Base-by-base conservation (phyloP, 176 grass and related monocot genomes). In the Phoenix dactylifera region DNA sequence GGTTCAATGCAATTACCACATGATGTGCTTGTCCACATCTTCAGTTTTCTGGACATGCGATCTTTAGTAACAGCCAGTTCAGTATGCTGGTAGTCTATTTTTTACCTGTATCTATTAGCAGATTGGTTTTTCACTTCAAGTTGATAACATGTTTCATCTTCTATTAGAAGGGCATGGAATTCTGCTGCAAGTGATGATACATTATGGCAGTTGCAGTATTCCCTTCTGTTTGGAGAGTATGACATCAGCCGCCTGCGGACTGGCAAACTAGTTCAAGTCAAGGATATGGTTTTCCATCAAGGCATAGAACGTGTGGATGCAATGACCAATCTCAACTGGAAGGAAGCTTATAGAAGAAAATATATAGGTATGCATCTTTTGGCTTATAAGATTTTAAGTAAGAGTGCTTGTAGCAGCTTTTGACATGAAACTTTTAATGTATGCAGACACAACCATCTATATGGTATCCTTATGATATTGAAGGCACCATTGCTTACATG, bases 151-250 rank as follows among this genome's bases (percentile, higher is more conserved):
- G 26, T 5, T 68, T 51, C 32, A 48, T 67, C 35, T 52, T 62
- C 22, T 74, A 55, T 48, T 65, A 28, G 71, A 90, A 96, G 87
- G 77, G 32, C 87, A 59, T 96, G 92, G 92, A 96, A 90, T 79
- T 77, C 72, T 55, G 87, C 87, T 57, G 86, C 87, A 63, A 85
- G 60, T 56, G 86, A 88, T 66, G 85, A 82, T 35, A 54, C 64
- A 22, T 48, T 96, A 48, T 96, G 92, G 92, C 57, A 77, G 55
- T 75, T 74, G 65, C 44, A 85, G 66, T 88, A 90, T 73, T 80
- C 53, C 12, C 32, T 77, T 59, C 83, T 90, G 49, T 96, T 96
- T 49, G 79, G 56, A 15, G 28, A 22, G 18, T n/a, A 60, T 20
- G 6, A 52, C 61, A 53, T 68, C 15, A 19, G 4, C 10, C 14